Evolutionary conservation across 257 asterid genomes (phyloP), one percentile per base, ranked within the genome.

Genomic region (Nicotiana tabacum): DNA sequence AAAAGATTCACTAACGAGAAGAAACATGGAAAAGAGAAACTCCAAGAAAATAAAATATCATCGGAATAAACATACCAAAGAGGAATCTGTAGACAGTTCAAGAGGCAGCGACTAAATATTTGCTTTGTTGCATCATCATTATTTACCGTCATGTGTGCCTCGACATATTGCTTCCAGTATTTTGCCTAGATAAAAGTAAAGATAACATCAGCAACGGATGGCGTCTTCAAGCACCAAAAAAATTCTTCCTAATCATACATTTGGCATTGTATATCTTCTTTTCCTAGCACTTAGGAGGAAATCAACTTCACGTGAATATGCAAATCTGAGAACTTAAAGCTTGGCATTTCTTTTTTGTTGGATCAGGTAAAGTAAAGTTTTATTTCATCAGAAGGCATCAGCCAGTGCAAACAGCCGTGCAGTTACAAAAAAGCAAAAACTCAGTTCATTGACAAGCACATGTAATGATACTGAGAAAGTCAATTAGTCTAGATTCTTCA

Each of bases 91-190:
- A 92, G 85, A 89, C 98, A 94, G 87, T 86, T 92, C 86, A 94
- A 88, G 84, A 96, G 92, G 88, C 99, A 96, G 53, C 99, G 98
- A 85, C 98, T 93, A 88, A 96, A 96, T 77, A 94, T 89, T 81
- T 92, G 98, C 87, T 90, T 94, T 35, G 93, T 81, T 48, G 97
- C 97, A 80, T 96, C 99, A 83, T 96, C 99, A 82, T 96, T 91
- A 87, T 93, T 94, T 70, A 88, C 91, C 43, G 93, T 92, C 98
- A 96, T 93, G 88, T 90, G 89, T 35, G 97, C 99, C 87, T 96
- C 99, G 18, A 93, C 92, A 88, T 92, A 96, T 85, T 96, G 99
- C 90, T 91, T 96, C 99, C 99, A 96, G 82, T 85, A 96, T 88
- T 92, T 96, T 56, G 98, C 98, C 99, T 94, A 82, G 30, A 77